These are phyloP conservation scores for Gracilariopsis chorda DNA, from an alignment of 23 red algal species.

Conservation along the genomic window DNA sequence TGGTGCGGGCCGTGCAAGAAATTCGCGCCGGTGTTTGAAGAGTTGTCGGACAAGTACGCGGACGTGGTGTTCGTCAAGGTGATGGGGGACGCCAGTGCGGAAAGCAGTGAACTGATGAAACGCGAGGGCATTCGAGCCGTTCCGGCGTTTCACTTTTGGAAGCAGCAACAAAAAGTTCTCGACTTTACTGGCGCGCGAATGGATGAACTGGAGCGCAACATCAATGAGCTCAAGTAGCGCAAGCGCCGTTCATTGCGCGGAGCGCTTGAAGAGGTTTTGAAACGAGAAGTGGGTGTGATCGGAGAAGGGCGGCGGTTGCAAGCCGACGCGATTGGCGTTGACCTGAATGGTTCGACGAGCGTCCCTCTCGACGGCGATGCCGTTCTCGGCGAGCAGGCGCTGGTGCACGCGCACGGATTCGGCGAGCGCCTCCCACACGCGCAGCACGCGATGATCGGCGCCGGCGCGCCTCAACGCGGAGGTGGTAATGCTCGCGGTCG, in stretches of 20 bases:
- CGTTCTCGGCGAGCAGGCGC: slow-evolving; percentile 22
- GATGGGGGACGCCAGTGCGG: slow-evolving; percentile 75
- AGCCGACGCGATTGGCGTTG: slow-evolving; percentile 45
- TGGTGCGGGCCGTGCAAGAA: slow-evolving; percentile 99
- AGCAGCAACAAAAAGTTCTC: slow-evolving; percentile 60
- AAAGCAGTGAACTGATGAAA: slow-evolving; percentile 87
- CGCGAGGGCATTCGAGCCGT: slow-evolving; percentile 89
- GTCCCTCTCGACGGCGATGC: not conserved
- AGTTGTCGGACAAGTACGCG: slow-evolving; percentile 75
- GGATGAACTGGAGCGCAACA: slow-evolving; percentile 68
- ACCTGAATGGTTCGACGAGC: slow-evolving; percentile 51
- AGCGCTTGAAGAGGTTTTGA: not conserved
- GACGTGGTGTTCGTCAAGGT: slow-evolving; percentile 96
- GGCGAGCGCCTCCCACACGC: not conserved
- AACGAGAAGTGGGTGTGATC: not conserved
- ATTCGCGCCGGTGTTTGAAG: slow-evolving; percentile 74
- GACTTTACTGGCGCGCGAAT: slow-evolving; percentile 78
- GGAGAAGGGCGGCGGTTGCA: slow-evolving; percentile 36
- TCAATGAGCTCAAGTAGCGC: slow-evolving; percentile 56
- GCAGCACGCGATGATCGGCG: not conserved
- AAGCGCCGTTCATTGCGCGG: not conserved
- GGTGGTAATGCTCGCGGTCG: no score
- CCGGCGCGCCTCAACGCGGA: slow-evolving; percentile 14
- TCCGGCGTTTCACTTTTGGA: slow-evolving; percentile 94
- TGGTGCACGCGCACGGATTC: slow-evolving; percentile 4